Conservation (phyloP, 805 yeast species). For the Candida piceae region DNA sequence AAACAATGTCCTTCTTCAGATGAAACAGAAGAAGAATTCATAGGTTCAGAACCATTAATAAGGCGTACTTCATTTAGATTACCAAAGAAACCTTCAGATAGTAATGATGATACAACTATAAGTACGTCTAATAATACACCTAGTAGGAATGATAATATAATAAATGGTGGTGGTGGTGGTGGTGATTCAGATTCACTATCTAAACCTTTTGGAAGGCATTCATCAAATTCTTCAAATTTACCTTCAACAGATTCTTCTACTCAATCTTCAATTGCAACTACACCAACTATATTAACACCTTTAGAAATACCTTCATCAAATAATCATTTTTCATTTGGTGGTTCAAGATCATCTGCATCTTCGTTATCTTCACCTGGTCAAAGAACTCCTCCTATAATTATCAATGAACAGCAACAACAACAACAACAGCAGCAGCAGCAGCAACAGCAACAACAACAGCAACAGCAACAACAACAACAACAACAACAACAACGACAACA, state of each 20-base stretch:
- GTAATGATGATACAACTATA: background rate
- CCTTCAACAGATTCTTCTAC: conserved; percentile 1
- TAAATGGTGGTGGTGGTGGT: too few species aligned
- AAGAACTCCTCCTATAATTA: background rate
- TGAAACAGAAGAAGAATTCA: conserved; percentile 6
- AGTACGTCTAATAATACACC: too few species aligned
- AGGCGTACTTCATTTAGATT: conserved; percentile 25
- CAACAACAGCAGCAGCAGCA: too few species aligned
- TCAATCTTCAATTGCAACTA: background rate
- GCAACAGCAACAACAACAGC: too few species aligned
- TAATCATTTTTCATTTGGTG: background rate
- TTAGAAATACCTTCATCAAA: background rate
- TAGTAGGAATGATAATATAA: too few species aligned
- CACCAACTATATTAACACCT: conserved; percentile 1
- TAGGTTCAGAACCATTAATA: conserved; percentile 6
- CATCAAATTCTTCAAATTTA: background rate
- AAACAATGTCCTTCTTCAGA: too few species aligned
- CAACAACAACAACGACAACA: background rate
- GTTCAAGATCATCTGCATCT: background rate
- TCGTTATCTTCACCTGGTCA: background rate
- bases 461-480: background rate
- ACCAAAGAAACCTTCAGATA: conserved; percentile 6
- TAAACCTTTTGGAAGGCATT: background rate
- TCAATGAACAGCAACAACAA: too few species aligned
- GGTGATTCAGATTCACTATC: too few species aligned